Percentiles rank a stretch among this genome's conserved stretches.
These are phyloP conservation scores for Tylopilus cervinicoccineus DNA, from an alignment of 768 basidiomycete species.

Conservation along the genomic window DNA sequence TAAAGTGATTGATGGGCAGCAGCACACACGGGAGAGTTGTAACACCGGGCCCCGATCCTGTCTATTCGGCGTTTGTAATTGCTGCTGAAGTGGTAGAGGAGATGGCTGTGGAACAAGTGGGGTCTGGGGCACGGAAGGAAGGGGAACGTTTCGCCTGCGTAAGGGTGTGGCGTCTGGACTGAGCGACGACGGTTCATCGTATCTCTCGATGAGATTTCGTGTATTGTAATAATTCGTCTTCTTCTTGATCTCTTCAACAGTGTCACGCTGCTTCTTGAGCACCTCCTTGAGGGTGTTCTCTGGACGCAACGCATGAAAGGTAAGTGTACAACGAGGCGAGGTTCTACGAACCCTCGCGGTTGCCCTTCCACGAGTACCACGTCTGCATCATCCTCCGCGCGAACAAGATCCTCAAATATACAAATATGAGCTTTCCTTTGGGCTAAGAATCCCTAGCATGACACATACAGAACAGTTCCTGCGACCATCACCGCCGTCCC, in stretches of 20 bases:
- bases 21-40: conserved; percentile 39
- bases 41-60: conserved; percentile 25
- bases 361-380: conserved; percentile 78
- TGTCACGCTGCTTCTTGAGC: conserved; percentile 74
- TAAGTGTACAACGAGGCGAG: background rate
- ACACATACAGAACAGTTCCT: conserved; percentile 75
- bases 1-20: background rate
- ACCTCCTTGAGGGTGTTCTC: conserved; percentile 76
- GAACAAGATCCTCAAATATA: conserved; percentile 57
- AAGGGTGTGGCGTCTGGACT: conserved; percentile 34
- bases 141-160: conserved; percentile 37
- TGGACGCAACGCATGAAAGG: conserved; percentile 28
- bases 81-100: conserved; percentile 9
- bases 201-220: conserved; percentile 83
- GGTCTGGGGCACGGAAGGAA: conserved; percentile 30
- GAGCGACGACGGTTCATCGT: conserved; percentile 58
- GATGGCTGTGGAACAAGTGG: conserved; percentile 29
- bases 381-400: conserved; percentile 76
- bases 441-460: background rate
- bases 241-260: conserved; percentile 95
- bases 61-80: conserved; percentile 21
- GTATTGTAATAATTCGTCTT: conserved; percentile 96
- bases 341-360: conserved; percentile 61
- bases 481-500: conserved; percentile 52
- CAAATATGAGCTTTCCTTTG: background rate